A percentile compares a stretch with the other conserved stretches of the same genome.
phyloP scores from a whole-genome alignment of 1,139 yeast species.

The Candida neerlandica region DNA sequence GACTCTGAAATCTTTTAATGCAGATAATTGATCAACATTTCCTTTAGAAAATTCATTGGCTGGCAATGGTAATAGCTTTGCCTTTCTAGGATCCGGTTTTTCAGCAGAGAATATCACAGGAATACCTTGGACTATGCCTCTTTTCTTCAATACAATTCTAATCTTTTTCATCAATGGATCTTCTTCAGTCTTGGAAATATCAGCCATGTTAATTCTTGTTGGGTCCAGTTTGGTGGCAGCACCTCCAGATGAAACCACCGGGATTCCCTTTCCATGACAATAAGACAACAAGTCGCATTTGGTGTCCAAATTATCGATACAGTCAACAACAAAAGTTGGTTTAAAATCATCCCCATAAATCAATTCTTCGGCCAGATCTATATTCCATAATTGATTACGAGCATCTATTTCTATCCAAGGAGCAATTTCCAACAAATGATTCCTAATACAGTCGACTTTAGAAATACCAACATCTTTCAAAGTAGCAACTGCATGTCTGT shows the following conservation, averaged over 20 bases:
- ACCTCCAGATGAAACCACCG: slow-evolving; percentile 88
- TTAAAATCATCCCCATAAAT: slow-evolving; percentile 54
- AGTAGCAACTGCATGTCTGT: slow-evolving; percentile 92
- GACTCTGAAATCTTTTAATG: slow-evolving; percentile 86
- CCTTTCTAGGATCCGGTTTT: slow-evolving; percentile 94
- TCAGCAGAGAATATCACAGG: slow-evolving; percentile 93
- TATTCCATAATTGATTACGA: slow-evolving; percentile 73
- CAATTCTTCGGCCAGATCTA: slow-evolving; percentile 61
- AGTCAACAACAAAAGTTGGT: slow-evolving; percentile 83
- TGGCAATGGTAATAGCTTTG: slow-evolving; percentile 78
- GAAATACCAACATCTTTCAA: slow-evolving; percentile 87
- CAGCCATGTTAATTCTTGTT: slow-evolving; percentile 46
- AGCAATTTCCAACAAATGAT: slow-evolving; percentile 67
- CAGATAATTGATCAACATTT: slow-evolving; percentile 82
- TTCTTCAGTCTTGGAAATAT: slow-evolving; percentile 68
- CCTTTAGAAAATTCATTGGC: slow-evolving; percentile 81
- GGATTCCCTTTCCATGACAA: slow-evolving; percentile 60
- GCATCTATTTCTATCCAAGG: slow-evolving; percentile 92
- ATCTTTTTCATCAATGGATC: slow-evolving; percentile 92
- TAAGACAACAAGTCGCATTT: slow-evolving; percentile 84
- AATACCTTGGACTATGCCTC: slow-evolving; percentile 74
- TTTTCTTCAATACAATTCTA: slow-evolving; percentile 75
- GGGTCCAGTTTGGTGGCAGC: slow-evolving; percentile 77
- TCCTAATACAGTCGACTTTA: slow-evolving; percentile 77
- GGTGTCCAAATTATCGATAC: slow-evolving; percentile 94